phyloP scores from a whole-genome alignment of 2,329 filamentous ascomycete genomes.

The Penicillium sp. region DNA sequence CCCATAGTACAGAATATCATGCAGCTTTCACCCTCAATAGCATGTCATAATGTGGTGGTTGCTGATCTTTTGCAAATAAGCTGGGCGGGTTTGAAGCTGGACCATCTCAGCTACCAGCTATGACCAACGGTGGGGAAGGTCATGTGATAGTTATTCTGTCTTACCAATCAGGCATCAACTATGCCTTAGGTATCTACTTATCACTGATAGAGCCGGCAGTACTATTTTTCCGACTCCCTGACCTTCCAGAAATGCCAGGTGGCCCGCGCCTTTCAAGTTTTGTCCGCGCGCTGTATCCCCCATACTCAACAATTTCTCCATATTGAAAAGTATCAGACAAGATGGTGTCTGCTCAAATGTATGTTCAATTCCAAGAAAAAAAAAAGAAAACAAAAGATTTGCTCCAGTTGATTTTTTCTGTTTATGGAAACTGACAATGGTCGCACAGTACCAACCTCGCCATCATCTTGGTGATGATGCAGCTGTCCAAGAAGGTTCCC shows the following conservation, averaged over 20 bases:
- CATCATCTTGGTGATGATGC: constrained; percentile 98
- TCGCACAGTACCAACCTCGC: constrained; percentile 75
- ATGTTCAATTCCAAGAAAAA: constrained; percentile 33
- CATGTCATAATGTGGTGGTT: not conserved
- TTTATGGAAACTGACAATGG: constrained; percentile 10
- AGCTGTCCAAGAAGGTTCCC: constrained; percentile 91
- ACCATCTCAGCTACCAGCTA: constrained; percentile 2
- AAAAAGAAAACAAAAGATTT: no score
- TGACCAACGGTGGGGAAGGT: not conserved
- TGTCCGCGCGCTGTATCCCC: constrained; percentile 10
- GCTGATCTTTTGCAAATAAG: constrained; percentile 7
- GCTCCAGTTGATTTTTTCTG: no score
- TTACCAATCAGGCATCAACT: not conserved
- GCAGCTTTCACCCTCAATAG: not conserved
- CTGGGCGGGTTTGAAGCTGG: constrained; percentile 12
- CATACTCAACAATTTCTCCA: constrained; percentile 13
- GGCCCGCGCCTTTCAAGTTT: constrained; percentile 16
- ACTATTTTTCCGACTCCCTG: constrained; percentile 15
- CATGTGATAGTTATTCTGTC: not conserved
- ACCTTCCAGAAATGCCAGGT: constrained; percentile 21
- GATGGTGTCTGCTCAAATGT: constrained; percentile 69
- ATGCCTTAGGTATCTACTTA: not conserved
- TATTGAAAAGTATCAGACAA: constrained; percentile 37
- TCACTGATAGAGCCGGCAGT: not conserved
- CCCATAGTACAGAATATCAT: not conserved